Evolutionary conservation across 2,329 filamentous ascomycete genomes (phyloP), one percentile per base, ranked within the genome.

Genomic region (Bipolaris oryzae): DNA sequence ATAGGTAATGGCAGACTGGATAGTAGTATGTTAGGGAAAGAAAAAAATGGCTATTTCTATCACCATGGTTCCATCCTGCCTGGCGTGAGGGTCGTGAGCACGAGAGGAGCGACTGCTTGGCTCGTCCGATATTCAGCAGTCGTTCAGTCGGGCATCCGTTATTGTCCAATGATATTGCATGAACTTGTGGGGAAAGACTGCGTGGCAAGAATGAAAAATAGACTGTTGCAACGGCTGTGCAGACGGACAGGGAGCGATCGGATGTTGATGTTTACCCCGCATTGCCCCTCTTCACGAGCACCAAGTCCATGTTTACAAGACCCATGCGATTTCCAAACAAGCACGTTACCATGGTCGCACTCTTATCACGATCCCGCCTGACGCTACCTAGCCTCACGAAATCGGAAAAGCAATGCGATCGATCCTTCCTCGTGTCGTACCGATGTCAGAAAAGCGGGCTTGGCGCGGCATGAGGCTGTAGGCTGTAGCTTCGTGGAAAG

Each of bases 401-500:
- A 45, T 28, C 34, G 20, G 20, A 47, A 38, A 28, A 11, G 20
- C 37, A 28, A 16, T 13, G 13, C 37, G 50, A 53, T 45, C 45
- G 46, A 18, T 21, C 31, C 18, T 38, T 35, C 18, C 16, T 41
- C 9, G 35, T 7, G 31, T 57, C 46, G 53, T 25, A 45, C 33
- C 4, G 41, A 43, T 45, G 53, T 63, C 25, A 58, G 50, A 37
- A 37, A 53, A 37, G 62, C 55, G 53, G 58, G 63, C 64, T 67
- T 71, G 69, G 69, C 64, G 58, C 53, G 56, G 56, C 47, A 47
- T 49, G 53, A 46, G 53, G 51, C 53, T 61, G 49, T 53, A 61
- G 59, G 57, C 53, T 62, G 51, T 58, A 62, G 61, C 61, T 64
- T 68, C 61, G 50, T 73, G 56, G 72, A 74, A 74, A 69, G 55